Percentiles rank a stretch among this genome's conserved stretches.
Evolutionary conservation across 2,329 filamentous ascomycete genomes (phyloP).

Genomic region (Cercospora berteroae): DNA sequence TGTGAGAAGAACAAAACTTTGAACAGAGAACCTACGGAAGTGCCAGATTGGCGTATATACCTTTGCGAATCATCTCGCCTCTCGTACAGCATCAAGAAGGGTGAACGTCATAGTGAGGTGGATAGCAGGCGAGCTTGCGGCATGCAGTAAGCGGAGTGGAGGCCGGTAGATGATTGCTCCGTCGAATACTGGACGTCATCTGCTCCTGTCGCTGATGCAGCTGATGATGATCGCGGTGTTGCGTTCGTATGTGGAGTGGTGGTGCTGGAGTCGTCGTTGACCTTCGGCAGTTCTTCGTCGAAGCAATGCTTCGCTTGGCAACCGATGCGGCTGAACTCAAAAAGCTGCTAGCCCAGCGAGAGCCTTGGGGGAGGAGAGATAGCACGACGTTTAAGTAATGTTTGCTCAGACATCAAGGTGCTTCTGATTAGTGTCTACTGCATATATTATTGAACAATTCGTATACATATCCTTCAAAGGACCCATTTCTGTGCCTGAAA

Average conservation of each 20-base stretch:
- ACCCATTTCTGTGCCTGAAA: no score
- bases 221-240: neutral
- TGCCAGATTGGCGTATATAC: neutral
- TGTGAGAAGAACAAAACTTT: neutral
- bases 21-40: neutral
- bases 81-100: neutral
- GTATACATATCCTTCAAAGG: no score
- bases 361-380: no score
- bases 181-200: neutral
- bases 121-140: conserved; percentile 6
- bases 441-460: no score
- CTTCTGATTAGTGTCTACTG: neutral
- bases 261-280: neutral
- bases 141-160: neutral
- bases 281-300: neutral
- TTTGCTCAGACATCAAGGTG: neutral
- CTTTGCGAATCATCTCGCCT: neutral
- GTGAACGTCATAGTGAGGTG: conserved; percentile 12
- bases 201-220: neutral
- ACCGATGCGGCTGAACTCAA: conserved; percentile 2
- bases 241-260: conserved; percentile 1
- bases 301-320: neutral
- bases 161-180: neutral
- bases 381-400: neutral
- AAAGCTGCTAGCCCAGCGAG: neutral